phyloP scores from a whole-genome alignment of 1,139 yeast genomes.

The Meyerozyma sp. region DNA sequence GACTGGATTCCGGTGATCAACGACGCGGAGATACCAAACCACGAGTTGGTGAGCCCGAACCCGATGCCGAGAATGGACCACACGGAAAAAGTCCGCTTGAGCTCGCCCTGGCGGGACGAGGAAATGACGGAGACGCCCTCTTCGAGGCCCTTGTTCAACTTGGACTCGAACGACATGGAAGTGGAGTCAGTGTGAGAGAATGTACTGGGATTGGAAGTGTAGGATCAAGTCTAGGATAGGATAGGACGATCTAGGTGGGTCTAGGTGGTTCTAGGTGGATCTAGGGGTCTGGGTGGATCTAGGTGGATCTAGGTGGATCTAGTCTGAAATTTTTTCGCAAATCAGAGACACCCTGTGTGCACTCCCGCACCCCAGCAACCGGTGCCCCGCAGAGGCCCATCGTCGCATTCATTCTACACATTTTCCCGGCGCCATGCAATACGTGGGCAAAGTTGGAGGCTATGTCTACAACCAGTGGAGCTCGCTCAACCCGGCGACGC shows the following conservation, averaged over 20 bases:
- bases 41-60: slow-evolving; percentile 49
- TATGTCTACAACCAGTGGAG: slow-evolving; percentile 97
- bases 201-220: too few relatives aligned
- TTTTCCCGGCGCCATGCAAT: slow-evolving; percentile 56
- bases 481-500: slow-evolving; percentile 91
- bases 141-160: neutral
- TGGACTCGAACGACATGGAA: neutral
- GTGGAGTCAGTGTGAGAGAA: too few relatives aligned
- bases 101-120: slow-evolving; percentile 14
- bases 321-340: too few relatives aligned
- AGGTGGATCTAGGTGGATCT: too few relatives aligned
- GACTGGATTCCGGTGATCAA: slow-evolving; percentile 42
- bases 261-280: too few relatives aligned
- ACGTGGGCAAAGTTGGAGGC: slow-evolving; percentile 93
- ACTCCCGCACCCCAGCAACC: too few relatives aligned
- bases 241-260: too few relatives aligned
- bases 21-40: slow-evolving; percentile 50
- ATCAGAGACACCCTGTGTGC: too few relatives aligned
- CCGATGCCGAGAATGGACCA: slow-evolving; percentile 50
- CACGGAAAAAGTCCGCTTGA: slow-evolving; percentile 46
- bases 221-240: too few relatives aligned
- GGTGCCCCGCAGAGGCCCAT: too few relatives aligned
- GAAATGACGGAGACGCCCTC: neutral
- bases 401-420: too few relatives aligned
- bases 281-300: too few relatives aligned